These are phyloP conservation scores for Colletotrichum paranaense DNA, from an alignment of 2,329 filamentous ascomycete genomes.

Conservation along the genomic window DNA sequence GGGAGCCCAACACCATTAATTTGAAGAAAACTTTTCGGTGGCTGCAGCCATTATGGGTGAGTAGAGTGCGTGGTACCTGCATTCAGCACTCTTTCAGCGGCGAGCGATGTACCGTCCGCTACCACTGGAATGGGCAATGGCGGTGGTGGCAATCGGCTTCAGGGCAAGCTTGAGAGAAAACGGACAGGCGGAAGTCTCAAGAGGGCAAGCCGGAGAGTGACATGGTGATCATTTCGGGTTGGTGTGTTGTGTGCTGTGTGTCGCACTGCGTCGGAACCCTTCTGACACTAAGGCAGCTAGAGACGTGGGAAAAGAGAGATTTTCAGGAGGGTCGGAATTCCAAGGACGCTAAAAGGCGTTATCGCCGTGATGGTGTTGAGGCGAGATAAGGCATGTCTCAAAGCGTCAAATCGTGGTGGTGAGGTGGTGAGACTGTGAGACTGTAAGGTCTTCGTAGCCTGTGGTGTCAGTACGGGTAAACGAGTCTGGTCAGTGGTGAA, in stretches of 20 bases:
- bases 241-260: background rate
- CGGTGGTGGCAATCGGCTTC: constrained; percentile 13
- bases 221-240: background rate
- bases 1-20: background rate
- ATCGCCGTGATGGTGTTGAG: constrained; percentile 5
- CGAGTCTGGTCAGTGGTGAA: constrained; percentile 2
- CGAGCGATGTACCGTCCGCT: background rate
- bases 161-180: background rate
- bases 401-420: background rate
- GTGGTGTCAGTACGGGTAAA: background rate
- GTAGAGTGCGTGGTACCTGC: constrained; percentile 24
- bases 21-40: background rate
- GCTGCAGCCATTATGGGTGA: background rate
- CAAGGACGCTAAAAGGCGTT: constrained; percentile 15
- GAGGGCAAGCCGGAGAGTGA: constrained; percentile 25
- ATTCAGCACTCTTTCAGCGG: background rate
- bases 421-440: background rate
- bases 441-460: too few relatives aligned
- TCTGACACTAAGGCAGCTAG: constrained; percentile 19
- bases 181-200: constrained; percentile 18
- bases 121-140: constrained; percentile 1
- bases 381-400: constrained; percentile 14
- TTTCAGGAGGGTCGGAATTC: constrained; percentile 19
- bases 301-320: constrained; percentile 10
- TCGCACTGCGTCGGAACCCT: background rate